These are phyloP conservation scores for Pseudonectria buxi DNA, from an alignment of 2,329 filamentous ascomycete species.

Conservation along the genomic window DNA sequence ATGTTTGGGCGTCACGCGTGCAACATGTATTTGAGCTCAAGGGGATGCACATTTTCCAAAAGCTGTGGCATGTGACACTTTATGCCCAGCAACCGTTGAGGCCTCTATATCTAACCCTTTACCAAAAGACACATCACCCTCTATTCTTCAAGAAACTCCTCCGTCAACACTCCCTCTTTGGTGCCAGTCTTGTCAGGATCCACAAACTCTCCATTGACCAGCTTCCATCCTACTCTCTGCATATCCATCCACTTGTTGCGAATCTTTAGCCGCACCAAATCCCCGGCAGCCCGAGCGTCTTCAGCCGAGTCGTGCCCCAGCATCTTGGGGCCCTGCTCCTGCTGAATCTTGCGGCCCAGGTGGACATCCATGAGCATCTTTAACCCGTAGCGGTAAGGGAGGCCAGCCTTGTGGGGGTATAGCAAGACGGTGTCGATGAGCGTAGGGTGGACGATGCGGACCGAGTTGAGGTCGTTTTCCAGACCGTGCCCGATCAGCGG, in stretches of 20 bases:
- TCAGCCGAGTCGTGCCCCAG: slow-evolving; percentile 86
- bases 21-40: no score
- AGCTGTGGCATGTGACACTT: no score
- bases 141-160: slow-evolving; percentile 31
- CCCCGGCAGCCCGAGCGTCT: slow-evolving; percentile 82
- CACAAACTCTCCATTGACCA: slow-evolving; percentile 44
- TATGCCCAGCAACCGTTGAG: no score
- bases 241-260: slow-evolving; percentile 63
- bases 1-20: not conserved
- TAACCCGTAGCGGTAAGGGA: slow-evolving; percentile 74
- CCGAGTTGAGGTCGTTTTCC: slow-evolving; percentile 88
- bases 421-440: slow-evolving; percentile 82
- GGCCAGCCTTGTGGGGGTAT: slow-evolving; percentile 68
- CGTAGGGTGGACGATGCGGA: slow-evolving; percentile 76
- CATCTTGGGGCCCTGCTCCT: slow-evolving; percentile 43
- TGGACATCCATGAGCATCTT: slow-evolving; percentile 64
- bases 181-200: slow-evolving; percentile 26
- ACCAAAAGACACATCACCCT: no score
- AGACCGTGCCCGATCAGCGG: slow-evolving; percentile 88
- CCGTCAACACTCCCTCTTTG: slow-evolving; percentile 26
- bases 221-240: slow-evolving; percentile 59
- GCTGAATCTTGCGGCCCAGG: slow-evolving; percentile 73
- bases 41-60: no score
- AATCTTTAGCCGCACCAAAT: slow-evolving; percentile 69
- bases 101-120: no score